Conservation (phyloP, 768 basidiomycete species). For the Lactarius evosmus region DNA sequence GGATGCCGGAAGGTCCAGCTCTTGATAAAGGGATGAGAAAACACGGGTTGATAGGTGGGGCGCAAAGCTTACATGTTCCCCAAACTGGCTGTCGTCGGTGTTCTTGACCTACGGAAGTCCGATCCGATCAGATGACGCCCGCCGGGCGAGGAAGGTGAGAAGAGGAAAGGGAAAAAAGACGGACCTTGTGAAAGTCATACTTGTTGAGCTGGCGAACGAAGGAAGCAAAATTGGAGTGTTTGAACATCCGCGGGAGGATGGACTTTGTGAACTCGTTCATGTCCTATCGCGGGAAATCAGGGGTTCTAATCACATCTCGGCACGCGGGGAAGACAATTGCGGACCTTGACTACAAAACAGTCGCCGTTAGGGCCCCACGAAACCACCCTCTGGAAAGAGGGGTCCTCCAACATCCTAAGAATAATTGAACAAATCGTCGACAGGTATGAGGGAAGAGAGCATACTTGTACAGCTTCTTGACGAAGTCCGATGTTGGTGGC, state of each 20-base stretch:
- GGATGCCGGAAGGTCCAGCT: constrained; percentile 54
- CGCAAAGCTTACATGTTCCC: constrained; percentile 47
- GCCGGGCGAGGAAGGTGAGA: constrained; percentile 13
- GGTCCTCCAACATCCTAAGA: constrained; percentile 83
- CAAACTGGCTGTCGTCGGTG: constrained; percentile 72
- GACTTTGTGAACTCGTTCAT: constrained; percentile 96
- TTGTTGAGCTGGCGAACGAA: constrained; percentile 95
- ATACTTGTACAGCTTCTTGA: constrained; percentile 91
- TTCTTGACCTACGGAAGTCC: constrained; percentile 62
- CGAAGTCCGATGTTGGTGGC: constrained; percentile 90
- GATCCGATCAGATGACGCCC: constrained; percentile 23
- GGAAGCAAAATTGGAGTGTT: constrained; percentile 90
- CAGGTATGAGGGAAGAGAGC: constrained; percentile 27
- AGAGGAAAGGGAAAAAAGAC: constrained; percentile 23
- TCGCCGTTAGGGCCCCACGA: constrained; percentile 83
- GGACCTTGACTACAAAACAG: constrained; percentile 79
- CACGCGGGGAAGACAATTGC: constrained; percentile 20
- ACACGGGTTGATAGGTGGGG: constrained; percentile 32
- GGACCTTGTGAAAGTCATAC: constrained; percentile 92
- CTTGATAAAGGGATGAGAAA: constrained; percentile 28
- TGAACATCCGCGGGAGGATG: constrained; percentile 88
- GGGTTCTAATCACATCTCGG: constrained; percentile 17
- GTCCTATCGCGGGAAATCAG: constrained; percentile 45
- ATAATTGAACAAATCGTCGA: constrained; percentile 7
- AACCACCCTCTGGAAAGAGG: constrained; percentile 65